These are phyloP conservation scores for Gypsophila paniculata DNA, from an alignment of 179 eudicot species.

Conservation along the genomic window DNA sequence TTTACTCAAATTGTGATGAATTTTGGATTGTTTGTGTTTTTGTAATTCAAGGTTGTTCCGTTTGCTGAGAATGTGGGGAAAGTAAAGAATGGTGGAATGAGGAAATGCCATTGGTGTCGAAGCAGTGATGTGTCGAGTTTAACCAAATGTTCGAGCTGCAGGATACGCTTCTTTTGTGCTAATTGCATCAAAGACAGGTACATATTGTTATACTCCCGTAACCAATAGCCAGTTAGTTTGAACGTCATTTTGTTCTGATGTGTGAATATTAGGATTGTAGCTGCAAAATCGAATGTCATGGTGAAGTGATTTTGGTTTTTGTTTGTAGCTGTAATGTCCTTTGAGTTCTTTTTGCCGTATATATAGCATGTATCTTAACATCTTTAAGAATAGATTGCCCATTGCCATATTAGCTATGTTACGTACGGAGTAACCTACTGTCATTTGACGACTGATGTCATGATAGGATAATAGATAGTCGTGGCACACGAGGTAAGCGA, in stretches of 20 bases:
- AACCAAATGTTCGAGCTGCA: slow-evolving; percentile 64
- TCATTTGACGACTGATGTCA: neutral
- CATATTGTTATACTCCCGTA: too few relatives aligned
- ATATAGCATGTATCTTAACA: too few relatives aligned
- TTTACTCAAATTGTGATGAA: too few relatives aligned
- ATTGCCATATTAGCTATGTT: too few relatives aligned
- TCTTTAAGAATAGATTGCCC: neutral
- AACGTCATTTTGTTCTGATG: too few relatives aligned
- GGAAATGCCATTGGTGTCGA: slow-evolving; percentile 88
- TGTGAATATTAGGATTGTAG: neutral
- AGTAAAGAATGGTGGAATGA: slow-evolving; percentile 38
- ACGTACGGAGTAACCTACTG: neutral
- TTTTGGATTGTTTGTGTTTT: slow-evolving; percentile 22
- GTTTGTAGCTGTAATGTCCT: neutral
- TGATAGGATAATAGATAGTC: neutral
- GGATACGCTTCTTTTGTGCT: slow-evolving; percentile 59
- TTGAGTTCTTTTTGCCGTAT: neutral
- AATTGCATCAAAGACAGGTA: slow-evolving; percentile 76
- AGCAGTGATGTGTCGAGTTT: slow-evolving; percentile 37
- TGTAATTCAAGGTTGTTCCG: slow-evolving; percentile 43
- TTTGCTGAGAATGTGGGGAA: slow-evolving; percentile 36
- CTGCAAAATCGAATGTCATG: neutral
- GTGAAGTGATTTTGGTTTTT: neutral
- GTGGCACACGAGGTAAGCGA: neutral
- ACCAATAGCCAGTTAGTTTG: too few relatives aligned